Evolutionary conservation across 176 grass and related monocot species (phyloP).

Genomic region (Musa itinerans): DNA sequence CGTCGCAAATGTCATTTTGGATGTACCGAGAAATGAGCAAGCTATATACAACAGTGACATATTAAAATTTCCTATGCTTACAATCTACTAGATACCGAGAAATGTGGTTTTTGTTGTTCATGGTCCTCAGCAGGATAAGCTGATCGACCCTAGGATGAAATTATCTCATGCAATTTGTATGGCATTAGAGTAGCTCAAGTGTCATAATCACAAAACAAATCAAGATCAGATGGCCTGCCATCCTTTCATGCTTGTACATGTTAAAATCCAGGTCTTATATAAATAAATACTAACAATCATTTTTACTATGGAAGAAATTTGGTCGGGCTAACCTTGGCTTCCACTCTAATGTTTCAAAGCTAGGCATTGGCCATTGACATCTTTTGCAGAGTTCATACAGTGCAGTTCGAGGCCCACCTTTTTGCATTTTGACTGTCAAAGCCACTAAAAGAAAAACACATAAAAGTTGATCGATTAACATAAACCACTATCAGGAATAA

Average conservation of each 20-base stretch:
- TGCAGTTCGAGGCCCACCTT: constrained; percentile 68
- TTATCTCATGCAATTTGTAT: no score
- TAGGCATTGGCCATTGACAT: constrained; percentile 70
- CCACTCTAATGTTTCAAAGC: constrained; percentile 38
- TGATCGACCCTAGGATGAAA: no score
- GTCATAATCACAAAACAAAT: no score
- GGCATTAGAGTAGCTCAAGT: no score
- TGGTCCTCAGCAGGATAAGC: no score
- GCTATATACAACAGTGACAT: no score
- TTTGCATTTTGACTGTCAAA: constrained; percentile 54
- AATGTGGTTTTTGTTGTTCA: no score
- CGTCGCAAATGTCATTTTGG: no score
- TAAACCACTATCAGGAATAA: not conserved
- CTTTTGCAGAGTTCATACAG: constrained; percentile 67
- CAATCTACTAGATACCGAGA: no score
- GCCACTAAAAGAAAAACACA: constrained; percentile 30
- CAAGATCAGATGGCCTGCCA: no score
- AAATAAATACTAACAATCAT: not conserved
- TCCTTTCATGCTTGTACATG: not conserved
- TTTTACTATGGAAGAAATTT: not conserved
- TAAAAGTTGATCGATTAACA: not conserved
- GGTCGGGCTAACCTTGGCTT: constrained; percentile 33
- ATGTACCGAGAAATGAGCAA: no score
- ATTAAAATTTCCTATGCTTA: no score
- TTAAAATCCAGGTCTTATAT: not conserved